A percentile compares a stretch with the other conserved stretches of the same genome.
phyloP scores from a whole-genome alignment of 202 grass and related monocot species.

The Bolboschoenoplectus hybrid region DNA sequence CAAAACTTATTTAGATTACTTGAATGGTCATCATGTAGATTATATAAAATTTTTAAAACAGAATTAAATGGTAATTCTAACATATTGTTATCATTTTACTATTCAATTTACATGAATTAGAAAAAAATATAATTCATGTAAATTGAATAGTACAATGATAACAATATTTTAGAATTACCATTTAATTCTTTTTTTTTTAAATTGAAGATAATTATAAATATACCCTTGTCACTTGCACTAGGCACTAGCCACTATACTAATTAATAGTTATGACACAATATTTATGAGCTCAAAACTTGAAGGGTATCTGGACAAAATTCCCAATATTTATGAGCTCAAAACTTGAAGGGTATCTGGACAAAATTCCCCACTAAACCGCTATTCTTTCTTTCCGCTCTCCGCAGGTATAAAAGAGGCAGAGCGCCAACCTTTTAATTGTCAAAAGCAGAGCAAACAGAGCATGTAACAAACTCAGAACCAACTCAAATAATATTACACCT shows the following conservation, averaged over 20 bases:
- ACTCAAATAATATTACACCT: background rate
- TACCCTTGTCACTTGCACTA: background rate
- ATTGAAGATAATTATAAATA: background rate
- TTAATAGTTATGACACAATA: background rate
- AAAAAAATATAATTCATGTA: background rate
- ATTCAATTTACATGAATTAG: too few relatives aligned
- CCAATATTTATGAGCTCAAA: background rate
- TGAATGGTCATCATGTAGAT: background rate
- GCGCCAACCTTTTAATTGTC: constrained; percentile 19
- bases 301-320: background rate
- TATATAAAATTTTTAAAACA: too few relatives aligned
- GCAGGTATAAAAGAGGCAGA: constrained; percentile 29
- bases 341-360: background rate
- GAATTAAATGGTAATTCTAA: too few relatives aligned
- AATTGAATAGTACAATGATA: background rate
- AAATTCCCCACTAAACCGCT: background rate
- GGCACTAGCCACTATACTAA: background rate
- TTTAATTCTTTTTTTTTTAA: background rate
- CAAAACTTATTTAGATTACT: background rate
- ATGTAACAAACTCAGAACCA: background rate
- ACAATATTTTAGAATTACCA: background rate
- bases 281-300: background rate
- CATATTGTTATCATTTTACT: too few relatives aligned
- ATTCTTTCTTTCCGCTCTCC: background rate
- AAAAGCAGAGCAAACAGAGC: constrained; percentile 33